Evolutionary conservation across 2,329 filamentous ascomycete genomes (phyloP), one percentile per base, ranked within the genome.

Genomic region (Diaporthe sp.): DNA sequence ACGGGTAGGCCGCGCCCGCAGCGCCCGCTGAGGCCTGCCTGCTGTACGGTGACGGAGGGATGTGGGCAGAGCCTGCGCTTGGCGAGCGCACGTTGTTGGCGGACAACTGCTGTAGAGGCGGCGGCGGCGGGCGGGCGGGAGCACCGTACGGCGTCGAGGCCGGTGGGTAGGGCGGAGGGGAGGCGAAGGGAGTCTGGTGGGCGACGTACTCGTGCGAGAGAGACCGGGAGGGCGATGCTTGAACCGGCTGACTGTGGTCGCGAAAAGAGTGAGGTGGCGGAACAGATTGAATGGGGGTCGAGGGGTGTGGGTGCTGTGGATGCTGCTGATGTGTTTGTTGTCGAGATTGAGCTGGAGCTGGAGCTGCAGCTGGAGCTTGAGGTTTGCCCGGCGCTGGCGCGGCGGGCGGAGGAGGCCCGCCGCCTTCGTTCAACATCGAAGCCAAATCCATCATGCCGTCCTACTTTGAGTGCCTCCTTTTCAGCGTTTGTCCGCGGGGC

Each of bases 391-490:
- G 74, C 75, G 77, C 72, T 15, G 80, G 77, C 25, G 82, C 79
- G 72, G 82, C 81, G 77, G 82, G 83, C 74, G 82, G 79, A 69
- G 82, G 82, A 61, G 81, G 80, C 77, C 83, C 73, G 69, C 84
- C 86, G 78, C 84, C 87, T 77, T 89, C 89, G 81, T 91, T 92
- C 65, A 92, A 83, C 79, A 92, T 88, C 22, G 86, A 87, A 77
- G 85, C 83, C 74, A 91, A 85, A 84, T 90, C 88, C 89, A 91
- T 87, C 73, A 74, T 81, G 55, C 58, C 73, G 73, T 57, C 31
- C 46, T 46, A 15, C 22, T 46, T 49, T 37, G 58, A 22, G 68
- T 57, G 46, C 58, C 62, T 59, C 51, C 22, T 49, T 55, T 57
- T 46, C 44, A 49, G 62, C 62, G 65, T 49, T 59, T 74, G 39